phyloP scores from a whole-genome alignment of 2,329 filamentous ascomycete genomes.

The Calonectria fujianensis region DNA sequence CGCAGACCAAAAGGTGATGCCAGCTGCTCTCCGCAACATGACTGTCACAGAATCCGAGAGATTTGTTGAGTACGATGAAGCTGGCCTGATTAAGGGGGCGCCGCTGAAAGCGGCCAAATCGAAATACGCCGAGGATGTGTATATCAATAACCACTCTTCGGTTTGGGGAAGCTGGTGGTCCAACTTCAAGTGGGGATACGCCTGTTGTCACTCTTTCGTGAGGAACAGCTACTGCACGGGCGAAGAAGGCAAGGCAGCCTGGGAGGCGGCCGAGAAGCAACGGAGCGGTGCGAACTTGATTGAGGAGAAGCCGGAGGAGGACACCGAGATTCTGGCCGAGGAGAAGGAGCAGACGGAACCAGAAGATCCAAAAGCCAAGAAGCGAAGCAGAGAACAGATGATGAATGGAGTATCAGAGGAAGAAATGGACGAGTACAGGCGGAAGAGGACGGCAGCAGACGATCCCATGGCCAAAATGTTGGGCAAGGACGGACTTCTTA shows the following conservation, averaged over 20 bases:
- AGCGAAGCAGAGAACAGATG: slow-evolving; percentile 87
- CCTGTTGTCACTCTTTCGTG: slow-evolving; percentile 93
- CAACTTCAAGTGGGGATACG: slow-evolving; percentile 95
- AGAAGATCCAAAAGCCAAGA: slow-evolving; percentile 69
- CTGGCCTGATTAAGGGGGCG: slow-evolving; percentile 91
- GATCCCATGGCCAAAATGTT: slow-evolving; percentile 92
- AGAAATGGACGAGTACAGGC: slow-evolving; percentile 90
- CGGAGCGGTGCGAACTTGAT: slow-evolving; percentile 68
- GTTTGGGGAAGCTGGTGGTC: slow-evolving; percentile 99
- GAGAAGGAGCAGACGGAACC: slow-evolving; percentile 54
- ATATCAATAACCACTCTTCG: slow-evolving; percentile 92
- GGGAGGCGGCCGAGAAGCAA: slow-evolving; percentile 83
- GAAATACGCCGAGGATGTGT: slow-evolving; percentile 92
- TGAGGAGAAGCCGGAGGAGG: slow-evolving; percentile 56
- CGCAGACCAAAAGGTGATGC: slow-evolving; percentile 72
- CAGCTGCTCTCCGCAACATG: slow-evolving; percentile 78
- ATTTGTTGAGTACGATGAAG: slow-evolving; percentile 96
- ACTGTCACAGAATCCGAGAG: slow-evolving; percentile 87
- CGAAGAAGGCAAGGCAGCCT: slow-evolving; percentile 87
- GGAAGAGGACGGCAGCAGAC: slow-evolving; percentile 82
- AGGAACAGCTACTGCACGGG: slow-evolving; percentile 99
- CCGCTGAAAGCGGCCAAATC: slow-evolving; percentile 86
- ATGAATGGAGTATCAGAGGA: slow-evolving; percentile 85
- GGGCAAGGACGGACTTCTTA: slow-evolving; percentile 78
- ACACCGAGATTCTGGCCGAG: slow-evolving; percentile 52